Base-by-base conservation (phyloP, 2,329 filamentous ascomycete genomes). In the Cryphonectria naterciae region DNA sequence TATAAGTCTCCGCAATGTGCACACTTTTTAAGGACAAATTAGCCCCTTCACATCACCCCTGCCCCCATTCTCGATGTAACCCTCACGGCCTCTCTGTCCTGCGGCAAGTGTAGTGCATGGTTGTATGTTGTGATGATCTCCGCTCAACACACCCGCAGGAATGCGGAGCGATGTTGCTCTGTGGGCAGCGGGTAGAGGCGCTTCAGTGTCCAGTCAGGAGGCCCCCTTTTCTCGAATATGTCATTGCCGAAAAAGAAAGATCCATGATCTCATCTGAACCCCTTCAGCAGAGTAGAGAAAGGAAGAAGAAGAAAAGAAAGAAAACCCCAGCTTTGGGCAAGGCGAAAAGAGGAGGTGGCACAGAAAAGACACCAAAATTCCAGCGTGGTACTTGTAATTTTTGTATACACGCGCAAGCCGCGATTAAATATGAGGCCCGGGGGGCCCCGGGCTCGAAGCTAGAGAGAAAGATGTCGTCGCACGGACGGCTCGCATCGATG, bases 381-480 rank as follows among this genome's bases (percentile, higher is more conserved):
- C 7, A 39, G 32, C 28, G 56, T 43, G 61, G 39, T 22, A 63
- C 37, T 46, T 46, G 43, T 49, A 8, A 10, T 60, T 62, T 65
- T 32, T 46, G 19, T 32, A 22, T 46, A 71, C 43, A 64, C 70
- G 70, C 70, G 70, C 54, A 19, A 69, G 70, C 70, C 70, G 70
- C 70, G 67, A 56, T 2, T 3, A 49, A 41, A 25, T 43, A 11
- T 3, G 11, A 11, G 8, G 2, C 37, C 13, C 37, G 13, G 10
- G 37, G 37, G 37, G 37, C n/a, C 35, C 17, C 19, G 35, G 25
- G 43, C 39, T 22, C 17, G 28, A 65, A 25, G n/a, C 41, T 43
- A 37, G 15, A 22, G 37, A n/a, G 41, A 46, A 25, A 64, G 37
- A 65, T 39, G 63, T 65, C 28, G 63, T 49, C 63, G 63, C 32